These are phyloP conservation scores for Xylaria sp. DNA, from an alignment of 2,329 filamentous ascomycete species.

Conservation along the genomic window DNA sequence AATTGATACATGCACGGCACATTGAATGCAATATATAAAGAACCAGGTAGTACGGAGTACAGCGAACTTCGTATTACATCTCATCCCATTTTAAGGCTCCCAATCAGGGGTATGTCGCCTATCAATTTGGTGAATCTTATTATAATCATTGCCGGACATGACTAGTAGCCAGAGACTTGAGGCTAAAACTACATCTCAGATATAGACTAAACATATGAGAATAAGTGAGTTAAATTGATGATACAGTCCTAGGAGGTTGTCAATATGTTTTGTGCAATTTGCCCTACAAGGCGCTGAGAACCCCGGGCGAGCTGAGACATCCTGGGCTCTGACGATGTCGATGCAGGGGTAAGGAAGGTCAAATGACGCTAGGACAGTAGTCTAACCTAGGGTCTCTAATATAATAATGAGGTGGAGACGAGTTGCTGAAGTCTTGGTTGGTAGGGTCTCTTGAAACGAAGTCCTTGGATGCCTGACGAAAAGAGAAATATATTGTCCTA, in stretches of 20 bases:
- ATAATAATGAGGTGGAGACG: slow-evolving; percentile 14
- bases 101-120: neutral
- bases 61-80: no score
- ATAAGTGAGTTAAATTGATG: neutral
- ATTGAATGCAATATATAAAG: neutral
- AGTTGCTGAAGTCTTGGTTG: neutral
- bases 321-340: slow-evolving; percentile 17
- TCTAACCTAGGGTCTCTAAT: neutral
- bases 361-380: slow-evolving; percentile 1
- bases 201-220: neutral
- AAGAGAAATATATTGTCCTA: neutral
- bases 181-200: neutral
- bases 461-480: neutral
- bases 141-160: neutral
- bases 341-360: slow-evolving; percentile 10
- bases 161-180: slow-evolving; percentile 4
- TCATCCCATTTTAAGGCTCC: neutral
- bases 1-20: neutral
- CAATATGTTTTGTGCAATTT: neutral
- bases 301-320: slow-evolving; percentile 29
- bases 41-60: neutral
- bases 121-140: neutral
- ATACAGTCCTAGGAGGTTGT: neutral
- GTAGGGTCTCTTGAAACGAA: slow-evolving; percentile 5
- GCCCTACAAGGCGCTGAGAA: slow-evolving; percentile 12